Evolutionary conservation across 345 rosid genomes (phyloP).

Genomic region (Dimocarpus longan): DNA sequence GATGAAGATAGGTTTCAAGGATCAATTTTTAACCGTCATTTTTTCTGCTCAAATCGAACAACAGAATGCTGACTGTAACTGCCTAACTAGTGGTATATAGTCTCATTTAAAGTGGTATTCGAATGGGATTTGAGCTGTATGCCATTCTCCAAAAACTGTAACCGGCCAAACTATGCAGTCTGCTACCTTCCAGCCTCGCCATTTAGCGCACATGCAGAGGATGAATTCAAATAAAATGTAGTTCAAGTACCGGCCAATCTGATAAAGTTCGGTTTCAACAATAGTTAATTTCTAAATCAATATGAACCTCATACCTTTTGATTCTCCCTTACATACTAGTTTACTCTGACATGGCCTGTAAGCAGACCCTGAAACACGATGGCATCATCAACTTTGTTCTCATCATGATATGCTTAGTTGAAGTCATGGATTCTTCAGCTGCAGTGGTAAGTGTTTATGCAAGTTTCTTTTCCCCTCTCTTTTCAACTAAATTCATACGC

Average conservation of each 20-base stretch:
- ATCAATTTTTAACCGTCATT: too few species aligned
- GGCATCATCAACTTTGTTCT: background rate
- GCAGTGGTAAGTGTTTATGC: constrained; percentile 12
- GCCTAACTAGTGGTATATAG: too few species aligned
- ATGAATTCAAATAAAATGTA: too few species aligned
- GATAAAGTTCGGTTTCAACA: background rate
- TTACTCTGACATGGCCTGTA: background rate
- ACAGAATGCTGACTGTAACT: too few species aligned
- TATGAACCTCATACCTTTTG: background rate
- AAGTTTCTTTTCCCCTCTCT: background rate
- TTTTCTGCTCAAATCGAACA: too few species aligned
- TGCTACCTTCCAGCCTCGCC: too few species aligned
- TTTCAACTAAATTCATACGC: background rate
- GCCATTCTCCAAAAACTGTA: too few species aligned
- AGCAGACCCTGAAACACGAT: background rate
- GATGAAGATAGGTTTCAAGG: too few species aligned
- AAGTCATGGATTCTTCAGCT: background rate
- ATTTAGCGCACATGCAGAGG: too few species aligned
- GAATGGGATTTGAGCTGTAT: too few species aligned
- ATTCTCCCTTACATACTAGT: background rate
- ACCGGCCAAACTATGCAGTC: too few species aligned
- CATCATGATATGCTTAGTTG: background rate
- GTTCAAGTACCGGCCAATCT: background rate
- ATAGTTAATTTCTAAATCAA: background rate
- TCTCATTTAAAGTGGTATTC: too few species aligned